Evolutionary conservation across 306 rosid species (phyloP).

Genomic region (Casuarina equisetifolia): DNA sequence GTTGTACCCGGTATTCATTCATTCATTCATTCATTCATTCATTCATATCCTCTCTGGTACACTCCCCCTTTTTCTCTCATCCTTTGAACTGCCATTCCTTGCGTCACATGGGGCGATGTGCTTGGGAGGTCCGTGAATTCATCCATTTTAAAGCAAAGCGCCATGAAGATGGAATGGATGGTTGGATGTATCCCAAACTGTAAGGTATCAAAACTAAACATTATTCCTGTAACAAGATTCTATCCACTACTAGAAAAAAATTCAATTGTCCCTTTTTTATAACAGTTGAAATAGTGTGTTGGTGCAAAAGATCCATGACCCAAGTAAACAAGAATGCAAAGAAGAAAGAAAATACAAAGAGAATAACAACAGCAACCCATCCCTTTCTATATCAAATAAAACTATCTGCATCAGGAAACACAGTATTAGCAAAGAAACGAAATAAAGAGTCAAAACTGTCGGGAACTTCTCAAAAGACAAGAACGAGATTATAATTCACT

Average conservation of each 20-base stretch:
- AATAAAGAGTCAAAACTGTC: too few relatives aligned
- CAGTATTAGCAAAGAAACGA: too few relatives aligned
- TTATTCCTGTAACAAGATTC: background rate
- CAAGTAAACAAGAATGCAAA: background rate
- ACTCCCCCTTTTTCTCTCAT: constrained; percentile 17
- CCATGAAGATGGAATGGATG: constrained; percentile 95
- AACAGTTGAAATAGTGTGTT: background rate
- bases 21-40: background rate
- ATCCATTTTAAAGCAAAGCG: constrained; percentile 89
- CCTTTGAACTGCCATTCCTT: constrained; percentile 91
- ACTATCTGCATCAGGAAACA: too few relatives aligned
- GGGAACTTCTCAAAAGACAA: too few relatives aligned
- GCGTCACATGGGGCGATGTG: constrained; percentile 95
- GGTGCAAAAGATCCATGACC: background rate
- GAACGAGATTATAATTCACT: background rate
- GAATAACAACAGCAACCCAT: too few relatives aligned
- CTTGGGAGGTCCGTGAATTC: constrained; percentile 81
- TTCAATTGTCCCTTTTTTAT: background rate
- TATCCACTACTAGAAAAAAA: background rate
- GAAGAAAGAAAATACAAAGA: too few relatives aligned
- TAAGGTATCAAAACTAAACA: constrained; percentile 17
- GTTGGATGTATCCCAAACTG: constrained; percentile 98
- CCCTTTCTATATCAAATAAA: too few relatives aligned
- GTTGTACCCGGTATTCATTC: background rate
- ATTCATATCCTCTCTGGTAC: background rate